A percentile compares a stretch with the other conserved stretches of the same genome.
These are phyloP conservation scores for Neurospora sp. DNA, from an alignment of 495 filamentous ascomycete genomes.

Conservation along the genomic window DNA sequence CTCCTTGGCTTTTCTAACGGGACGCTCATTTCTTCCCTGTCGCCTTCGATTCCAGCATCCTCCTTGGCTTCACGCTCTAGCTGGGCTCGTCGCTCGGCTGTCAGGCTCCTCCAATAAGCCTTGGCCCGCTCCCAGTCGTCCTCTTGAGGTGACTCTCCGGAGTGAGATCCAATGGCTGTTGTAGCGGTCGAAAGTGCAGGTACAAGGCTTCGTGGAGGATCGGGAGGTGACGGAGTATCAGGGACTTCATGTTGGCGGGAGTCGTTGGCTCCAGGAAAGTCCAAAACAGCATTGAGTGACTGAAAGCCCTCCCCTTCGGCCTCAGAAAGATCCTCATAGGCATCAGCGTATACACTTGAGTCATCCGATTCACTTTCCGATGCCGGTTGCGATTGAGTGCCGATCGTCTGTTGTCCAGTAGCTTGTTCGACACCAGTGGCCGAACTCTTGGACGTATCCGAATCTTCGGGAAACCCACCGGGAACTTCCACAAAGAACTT, in stretches of 20 bases:
- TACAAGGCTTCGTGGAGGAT: conserved; percentile 1
- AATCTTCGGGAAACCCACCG: conserved; percentile 34
- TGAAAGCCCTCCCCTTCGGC: conserved; percentile 64
- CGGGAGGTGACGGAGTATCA: background rate
- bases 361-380: conserved; percentile 17
- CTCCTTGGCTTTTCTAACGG: conserved; percentile 25
- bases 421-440: background rate
- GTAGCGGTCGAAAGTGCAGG: conserved; percentile 6
- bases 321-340: conserved; percentile 65
- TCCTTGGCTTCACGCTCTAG: conserved; percentile 45
- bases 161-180: conserved; percentile 10
- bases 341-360: conserved; percentile 77
- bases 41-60: conserved; percentile 35
- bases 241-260: background rate
- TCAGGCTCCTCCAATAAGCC: conserved; percentile 55
- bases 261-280: conserved; percentile 35
- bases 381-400: background rate
- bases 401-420: background rate
- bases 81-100: conserved; percentile 43
- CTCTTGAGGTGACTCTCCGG: conserved; percentile 6
- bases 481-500: conserved; percentile 28
- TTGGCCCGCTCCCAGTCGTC: conserved; percentile 54
- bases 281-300: conserved; percentile 76
- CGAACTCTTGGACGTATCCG: conserved; percentile 12
- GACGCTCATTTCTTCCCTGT: conserved; percentile 26